These are phyloP conservation scores for Malus hybrid DNA, from an alignment of 331 rosid species.

Conservation along the genomic window DNA sequence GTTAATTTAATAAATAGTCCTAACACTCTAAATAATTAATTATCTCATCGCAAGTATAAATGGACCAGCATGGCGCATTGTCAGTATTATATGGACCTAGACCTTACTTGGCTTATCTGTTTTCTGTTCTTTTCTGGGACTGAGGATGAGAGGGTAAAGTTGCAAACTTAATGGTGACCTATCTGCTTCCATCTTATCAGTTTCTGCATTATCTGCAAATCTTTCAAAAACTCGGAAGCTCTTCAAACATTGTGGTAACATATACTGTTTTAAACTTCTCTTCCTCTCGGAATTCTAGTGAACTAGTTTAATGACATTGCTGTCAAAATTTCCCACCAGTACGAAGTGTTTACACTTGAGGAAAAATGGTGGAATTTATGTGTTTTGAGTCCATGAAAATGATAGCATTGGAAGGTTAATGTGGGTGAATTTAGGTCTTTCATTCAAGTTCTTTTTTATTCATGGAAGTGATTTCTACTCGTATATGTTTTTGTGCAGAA, in stretches of 20 bases:
- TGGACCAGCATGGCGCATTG: not conserved
- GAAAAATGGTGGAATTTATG: not conserved
- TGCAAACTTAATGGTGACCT: not conserved
- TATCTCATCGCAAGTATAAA: not conserved
- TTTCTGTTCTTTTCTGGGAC: not conserved
- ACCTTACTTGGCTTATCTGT: slow-evolving; percentile 3
- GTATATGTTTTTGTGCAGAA: too few relatives aligned
- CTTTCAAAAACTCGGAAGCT: too few relatives aligned
- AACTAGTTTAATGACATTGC: not conserved
- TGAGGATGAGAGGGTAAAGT: not conserved
- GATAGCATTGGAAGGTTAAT: not conserved
- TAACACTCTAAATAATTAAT: not conserved
- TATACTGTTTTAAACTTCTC: not conserved
- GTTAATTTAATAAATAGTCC: too few relatives aligned
- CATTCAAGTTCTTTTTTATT: not conserved
- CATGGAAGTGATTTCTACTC: too few relatives aligned
- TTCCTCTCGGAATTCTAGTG: not conserved
- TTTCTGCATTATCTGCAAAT: not conserved
- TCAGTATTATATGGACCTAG: not conserved
- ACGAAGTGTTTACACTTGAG: not conserved
- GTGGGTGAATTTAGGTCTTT: not conserved
- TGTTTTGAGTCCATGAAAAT: not conserved
- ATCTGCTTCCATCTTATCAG: not conserved
- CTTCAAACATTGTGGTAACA: not conserved
- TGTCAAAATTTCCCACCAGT: too few relatives aligned